These are phyloP conservation scores for Beauveria scarabaeidicola DNA, from an alignment of 2,329 filamentous ascomycete genomes.

Conservation along the genomic window DNA sequence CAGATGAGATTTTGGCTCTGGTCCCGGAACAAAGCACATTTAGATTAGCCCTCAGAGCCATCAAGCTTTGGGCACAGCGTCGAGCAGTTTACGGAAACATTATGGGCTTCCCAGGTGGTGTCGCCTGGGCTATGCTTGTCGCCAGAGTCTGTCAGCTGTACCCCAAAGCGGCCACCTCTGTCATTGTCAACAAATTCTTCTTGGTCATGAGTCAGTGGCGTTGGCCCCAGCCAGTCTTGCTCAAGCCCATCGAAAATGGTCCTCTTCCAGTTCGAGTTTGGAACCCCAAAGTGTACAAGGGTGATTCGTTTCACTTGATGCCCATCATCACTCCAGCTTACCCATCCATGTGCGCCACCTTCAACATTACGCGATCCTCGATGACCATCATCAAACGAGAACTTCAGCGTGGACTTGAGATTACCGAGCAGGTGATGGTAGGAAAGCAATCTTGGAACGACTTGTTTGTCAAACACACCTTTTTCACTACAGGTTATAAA, in stretches of 20 bases:
- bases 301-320: slow-evolving; percentile 85
- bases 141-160: slow-evolving; percentile 94
- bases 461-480: slow-evolving; percentile 81
- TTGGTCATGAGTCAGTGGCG: slow-evolving; percentile 82
- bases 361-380: slow-evolving; percentile 84
- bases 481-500: slow-evolving; percentile 89
- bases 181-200: slow-evolving; percentile 91
- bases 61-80: slow-evolving; percentile 93
- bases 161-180: slow-evolving; percentile 80
- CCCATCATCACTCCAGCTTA: slow-evolving; percentile 97
- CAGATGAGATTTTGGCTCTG: slow-evolving; percentile 79
- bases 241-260: slow-evolving; percentile 80
- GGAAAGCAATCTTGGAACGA: slow-evolving; percentile 77
- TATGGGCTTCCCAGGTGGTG: slow-evolving; percentile 91
- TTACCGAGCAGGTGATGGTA: slow-evolving; percentile 70
- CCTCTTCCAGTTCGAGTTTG: slow-evolving; percentile 78
- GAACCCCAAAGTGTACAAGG: slow-evolving; percentile 82
- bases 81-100: slow-evolving; percentile 94
- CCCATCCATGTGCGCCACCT: slow-evolving; percentile 94
- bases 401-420: slow-evolving; percentile 65
- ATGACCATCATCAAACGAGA: slow-evolving; percentile 78
- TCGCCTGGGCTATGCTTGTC: slow-evolving; percentile 97
- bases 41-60: slow-evolving; percentile 75
- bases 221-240: slow-evolving; percentile 87
- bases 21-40: slow-evolving; percentile 89